These are phyloP conservation scores for Tillandsia leiboldiana DNA, from an alignment of 176 grass and related monocot species.

Conservation along the genomic window DNA sequence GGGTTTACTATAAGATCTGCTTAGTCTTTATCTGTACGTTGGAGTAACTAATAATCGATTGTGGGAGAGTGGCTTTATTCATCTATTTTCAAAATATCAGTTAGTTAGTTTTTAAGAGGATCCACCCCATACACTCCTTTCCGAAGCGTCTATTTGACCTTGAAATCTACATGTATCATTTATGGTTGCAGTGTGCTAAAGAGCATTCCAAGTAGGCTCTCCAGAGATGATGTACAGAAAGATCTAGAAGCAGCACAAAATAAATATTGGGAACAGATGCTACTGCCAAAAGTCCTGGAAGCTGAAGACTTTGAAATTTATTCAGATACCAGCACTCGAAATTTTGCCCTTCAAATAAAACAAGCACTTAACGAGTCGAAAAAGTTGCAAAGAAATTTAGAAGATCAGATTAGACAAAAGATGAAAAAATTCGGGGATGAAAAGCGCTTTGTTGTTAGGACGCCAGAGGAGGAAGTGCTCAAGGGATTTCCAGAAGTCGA, in stretches of 20 bases:
- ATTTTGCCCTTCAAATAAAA: slow-evolving; percentile 18
- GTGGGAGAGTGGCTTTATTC: too few relatives aligned
- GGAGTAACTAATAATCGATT: too few relatives aligned
- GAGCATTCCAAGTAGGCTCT: slow-evolving; percentile 18
- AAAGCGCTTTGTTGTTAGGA: slow-evolving; percentile 21
- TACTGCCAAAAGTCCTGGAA: slow-evolving; percentile 21
- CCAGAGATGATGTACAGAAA: slow-evolving; percentile 21
- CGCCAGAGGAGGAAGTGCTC: slow-evolving; percentile 21
- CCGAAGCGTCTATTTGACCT: neutral
- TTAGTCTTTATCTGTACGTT: too few relatives aligned
- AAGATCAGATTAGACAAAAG: slow-evolving; percentile 21
- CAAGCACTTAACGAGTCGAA: slow-evolving; percentile 10
- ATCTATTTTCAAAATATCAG: too few relatives aligned
- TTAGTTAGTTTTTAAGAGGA: too few relatives aligned
- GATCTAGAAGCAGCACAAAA: slow-evolving; percentile 23
- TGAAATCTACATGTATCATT: neutral
- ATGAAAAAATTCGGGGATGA: slow-evolving; percentile 23
- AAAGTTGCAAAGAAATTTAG: slow-evolving; percentile 20
- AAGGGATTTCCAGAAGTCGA: slow-evolving; percentile 32
- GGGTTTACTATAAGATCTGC: too few relatives aligned
- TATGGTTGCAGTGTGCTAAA: slow-evolving; percentile 13
- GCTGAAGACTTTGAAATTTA: slow-evolving; percentile 18
- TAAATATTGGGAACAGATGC: slow-evolving; percentile 25
- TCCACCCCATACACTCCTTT: too few relatives aligned
- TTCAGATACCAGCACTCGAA: slow-evolving; percentile 2